These are phyloP conservation scores for Monsonia emarginata DNA, from an alignment of 441 rosid genomes.

Conservation along the genomic window DNA sequence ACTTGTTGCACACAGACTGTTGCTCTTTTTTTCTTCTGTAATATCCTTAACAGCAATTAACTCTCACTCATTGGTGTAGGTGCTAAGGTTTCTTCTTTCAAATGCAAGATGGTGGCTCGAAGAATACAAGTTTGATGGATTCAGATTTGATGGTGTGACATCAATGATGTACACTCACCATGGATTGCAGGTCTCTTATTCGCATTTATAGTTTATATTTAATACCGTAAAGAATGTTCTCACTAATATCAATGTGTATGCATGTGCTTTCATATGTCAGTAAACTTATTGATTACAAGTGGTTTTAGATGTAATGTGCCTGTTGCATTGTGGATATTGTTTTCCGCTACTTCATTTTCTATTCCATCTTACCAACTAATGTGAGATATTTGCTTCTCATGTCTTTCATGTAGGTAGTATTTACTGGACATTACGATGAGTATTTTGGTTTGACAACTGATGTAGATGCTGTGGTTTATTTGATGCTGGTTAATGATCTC, in stretches of 20 bases:
- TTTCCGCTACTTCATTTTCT: neutral
- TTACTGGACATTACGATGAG: conserved; percentile 83
- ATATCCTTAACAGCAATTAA: neutral
- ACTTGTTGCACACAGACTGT: neutral
- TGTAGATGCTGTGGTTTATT: conserved; percentile 78
- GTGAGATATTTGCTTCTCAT: conserved; percentile 9
- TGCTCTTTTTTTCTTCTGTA: conserved; percentile 5
- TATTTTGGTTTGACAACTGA: conserved; percentile 90
- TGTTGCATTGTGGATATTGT: neutral
- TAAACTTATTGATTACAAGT: neutral
- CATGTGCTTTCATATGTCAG: neutral
- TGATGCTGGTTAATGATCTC: conserved; percentile 90
- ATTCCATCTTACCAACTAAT: neutral
- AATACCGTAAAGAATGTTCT: neutral
- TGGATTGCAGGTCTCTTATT: conserved; percentile 59
- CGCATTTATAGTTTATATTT: conserved; percentile 5
- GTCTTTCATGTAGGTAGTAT: conserved; percentile 44
- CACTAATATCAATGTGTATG: neutral
- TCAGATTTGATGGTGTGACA: conserved; percentile 98
- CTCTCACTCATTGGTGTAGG: conserved; percentile 39
- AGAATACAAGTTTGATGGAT: conserved; percentile 90
- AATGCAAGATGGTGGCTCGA: conserved; percentile 99
- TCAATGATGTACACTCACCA: conserved; percentile 99
- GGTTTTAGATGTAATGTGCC: neutral
- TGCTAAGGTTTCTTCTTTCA: conserved; percentile 75